phyloP scores from a whole-genome alignment of 2,329 filamentous ascomycete species.

The Elsinoe ampelina region DNA sequence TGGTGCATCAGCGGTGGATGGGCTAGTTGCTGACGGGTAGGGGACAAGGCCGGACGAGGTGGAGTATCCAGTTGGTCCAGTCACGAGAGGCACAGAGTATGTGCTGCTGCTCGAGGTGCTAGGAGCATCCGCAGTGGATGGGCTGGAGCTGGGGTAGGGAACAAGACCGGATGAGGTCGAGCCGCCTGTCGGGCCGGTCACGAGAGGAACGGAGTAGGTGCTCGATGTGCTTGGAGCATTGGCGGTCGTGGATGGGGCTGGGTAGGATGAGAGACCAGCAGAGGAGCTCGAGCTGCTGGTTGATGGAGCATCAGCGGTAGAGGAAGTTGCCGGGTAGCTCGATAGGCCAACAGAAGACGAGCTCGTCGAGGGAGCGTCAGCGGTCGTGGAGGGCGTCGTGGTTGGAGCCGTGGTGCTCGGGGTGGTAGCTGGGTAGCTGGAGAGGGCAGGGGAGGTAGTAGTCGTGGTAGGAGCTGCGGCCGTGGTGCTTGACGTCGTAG shows the following conservation, averaged over 20 bases:
- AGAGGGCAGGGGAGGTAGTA: constrained; percentile 12
- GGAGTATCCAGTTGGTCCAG: constrained; percentile 11
- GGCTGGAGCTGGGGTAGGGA: constrained; percentile 12
- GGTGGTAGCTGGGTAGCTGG: constrained; percentile 10
- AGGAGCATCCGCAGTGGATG: constrained; percentile 10
- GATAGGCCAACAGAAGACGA: constrained; percentile 21
- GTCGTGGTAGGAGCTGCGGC: constrained; percentile 11
- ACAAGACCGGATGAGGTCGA: neutral
- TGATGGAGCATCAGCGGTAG: constrained; percentile 8
- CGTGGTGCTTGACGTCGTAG: constrained; percentile 15
- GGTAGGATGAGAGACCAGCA: constrained; percentile 22
- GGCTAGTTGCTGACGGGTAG: constrained; percentile 9
- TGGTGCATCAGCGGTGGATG: constrained; percentile 10
- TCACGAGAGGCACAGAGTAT: constrained; percentile 13
- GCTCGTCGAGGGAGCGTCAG: constrained; percentile 15
- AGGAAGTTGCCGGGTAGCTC: constrained; percentile 17
- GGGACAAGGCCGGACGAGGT: neutral
- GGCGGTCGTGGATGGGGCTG: constrained; percentile 14
- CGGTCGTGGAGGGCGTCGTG: neutral
- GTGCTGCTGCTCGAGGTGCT: constrained; percentile 12
- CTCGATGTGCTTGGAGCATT: constrained; percentile 2
- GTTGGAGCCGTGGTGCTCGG: constrained; percentile 19
- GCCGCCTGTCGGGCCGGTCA: constrained; percentile 12
- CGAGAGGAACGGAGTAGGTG: constrained; percentile 14
- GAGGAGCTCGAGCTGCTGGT: constrained; percentile 18